Evolutionary conservation across 306 rosid genomes (phyloP), one percentile per base, ranked within the genome.

Genomic region (Prunus dulcis): DNA sequence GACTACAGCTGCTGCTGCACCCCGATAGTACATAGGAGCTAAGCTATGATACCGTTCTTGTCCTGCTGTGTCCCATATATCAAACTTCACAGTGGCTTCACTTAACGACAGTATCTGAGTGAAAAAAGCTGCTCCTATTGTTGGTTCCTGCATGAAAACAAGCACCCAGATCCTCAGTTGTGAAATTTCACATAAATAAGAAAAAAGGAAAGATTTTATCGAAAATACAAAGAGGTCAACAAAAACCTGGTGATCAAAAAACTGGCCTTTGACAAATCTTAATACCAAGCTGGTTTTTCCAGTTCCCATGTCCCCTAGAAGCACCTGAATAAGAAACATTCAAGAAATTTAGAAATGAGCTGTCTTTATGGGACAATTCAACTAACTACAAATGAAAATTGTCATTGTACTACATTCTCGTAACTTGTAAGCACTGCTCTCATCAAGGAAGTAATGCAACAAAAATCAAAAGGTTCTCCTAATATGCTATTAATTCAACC

Each of bases 11-110:
- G 97, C 95, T 5, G 97, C 98, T 53, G 98, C 98, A 46, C 98
- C 98, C 2, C 96, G 91, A 81, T 93, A 93, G 69, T 93, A 93
- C 98, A 93, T 93, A 10, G 98, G 98, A 78, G 98, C 97, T 81
- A 91, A 83, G 84, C 97, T 91, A 71, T 91, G 97, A 80, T 91
- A 93, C 56, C 98, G 74, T 79, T 93, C 98, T 79, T 93, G 98
- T 71, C 98, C 98, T 52, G 98, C 97, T 72, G 98, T 93, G 81
- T 93, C 98, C 98, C 98, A 93, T 79, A 93, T 91, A 32, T 93
- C 98, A 76, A 93, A 89, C 88, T 93, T 93, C 79, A 93, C 93
- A 0, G 97, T 91, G 3, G 91, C 98, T 72, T 93, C 98, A 67
- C 89, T 77, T 77, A 93, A 73, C 52, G 98, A 89, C 46, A 93